Evolutionary conservation across 441 rosid species (phyloP).

Genomic region (Gossypium davidsonii): DNA sequence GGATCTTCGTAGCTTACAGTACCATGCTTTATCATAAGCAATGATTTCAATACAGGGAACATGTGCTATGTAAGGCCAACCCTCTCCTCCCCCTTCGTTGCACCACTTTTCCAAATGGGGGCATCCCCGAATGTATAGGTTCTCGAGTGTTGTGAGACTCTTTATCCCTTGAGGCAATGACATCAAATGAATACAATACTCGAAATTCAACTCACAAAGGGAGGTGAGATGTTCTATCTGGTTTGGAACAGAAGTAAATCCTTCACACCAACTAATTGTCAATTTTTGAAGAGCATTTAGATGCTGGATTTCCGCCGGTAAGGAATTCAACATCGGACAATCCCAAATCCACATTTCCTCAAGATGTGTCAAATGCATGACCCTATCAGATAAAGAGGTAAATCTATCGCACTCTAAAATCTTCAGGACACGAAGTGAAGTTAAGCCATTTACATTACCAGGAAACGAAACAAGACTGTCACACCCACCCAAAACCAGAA

Average conservation of each 20-base stretch:
- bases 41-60: background rate
- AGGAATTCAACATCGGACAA: background rate
- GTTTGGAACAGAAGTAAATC: constrained; percentile 13
- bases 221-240: background rate
- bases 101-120: background rate
- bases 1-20: background rate
- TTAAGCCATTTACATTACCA: background rate
- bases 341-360: background rate
- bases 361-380: background rate
- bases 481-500: accelerated
- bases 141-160: background rate
- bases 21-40: background rate
- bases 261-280: background rate
- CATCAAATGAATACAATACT: background rate
- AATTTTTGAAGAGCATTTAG: constrained; percentile 14
- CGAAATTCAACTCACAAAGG: background rate
- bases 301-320: constrained; percentile 8
- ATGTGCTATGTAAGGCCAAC: constrained; percentile 20
- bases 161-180: constrained; percentile 16
- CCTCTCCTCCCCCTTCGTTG: background rate
- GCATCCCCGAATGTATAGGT: background rate
- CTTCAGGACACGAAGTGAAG: background rate
- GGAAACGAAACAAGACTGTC: background rate
- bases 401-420: accelerated
- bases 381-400: background rate